Base-by-base conservation (phyloP, 1,139 yeast species). In the Yamadazyma songkhlaensis region DNA sequence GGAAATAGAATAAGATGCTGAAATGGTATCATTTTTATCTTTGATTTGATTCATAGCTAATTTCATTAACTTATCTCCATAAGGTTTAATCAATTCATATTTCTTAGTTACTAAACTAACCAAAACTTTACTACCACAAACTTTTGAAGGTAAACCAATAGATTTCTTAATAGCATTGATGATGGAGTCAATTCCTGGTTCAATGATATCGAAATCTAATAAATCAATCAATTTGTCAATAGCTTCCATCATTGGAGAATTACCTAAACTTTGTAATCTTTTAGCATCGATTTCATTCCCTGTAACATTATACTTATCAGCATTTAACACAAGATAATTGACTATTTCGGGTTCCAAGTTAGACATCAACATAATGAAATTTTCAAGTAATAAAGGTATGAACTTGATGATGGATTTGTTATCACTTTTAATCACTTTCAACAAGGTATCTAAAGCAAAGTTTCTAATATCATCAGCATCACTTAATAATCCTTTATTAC, bases 111-210 rank as follows among this genome's bases (percentile, higher is more conserved):
- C 74, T 40, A 89, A 58, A 17, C 79, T 73, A 6, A 84, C 87
- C 17, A 89, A 58, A 0, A 90, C 82, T 45, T 81, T 75, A n/a
- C 95, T 78, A 0, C 92, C 89, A 31, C 94, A 89, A 1, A 87
- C 89, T 53, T 89, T 89, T 0, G 97, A 88, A 0, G 97, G 97
- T 23, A 92, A 67, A 0, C 97, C 98, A 24, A 90, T 86, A 0
- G 95, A 78, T 42, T 71, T 74, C 44, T 80, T 81, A 6, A 86
- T 71, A 2, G 82, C 68, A 10, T 52, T 61, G 39, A 60, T 75
- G 38, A 80, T 62, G 38, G 56, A 61, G 4, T 64, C 66, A 6
- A 87, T 67, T 32, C 83, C 69, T 3, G 72, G 76, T 0, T 67
- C 74, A 63, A 85, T 67, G 32, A 70, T 56, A 0, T 62, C 57